phyloP scores from a whole-genome alignment of 192 early-diverging fungal genomes.

The Piromyces finnis region DNA sequence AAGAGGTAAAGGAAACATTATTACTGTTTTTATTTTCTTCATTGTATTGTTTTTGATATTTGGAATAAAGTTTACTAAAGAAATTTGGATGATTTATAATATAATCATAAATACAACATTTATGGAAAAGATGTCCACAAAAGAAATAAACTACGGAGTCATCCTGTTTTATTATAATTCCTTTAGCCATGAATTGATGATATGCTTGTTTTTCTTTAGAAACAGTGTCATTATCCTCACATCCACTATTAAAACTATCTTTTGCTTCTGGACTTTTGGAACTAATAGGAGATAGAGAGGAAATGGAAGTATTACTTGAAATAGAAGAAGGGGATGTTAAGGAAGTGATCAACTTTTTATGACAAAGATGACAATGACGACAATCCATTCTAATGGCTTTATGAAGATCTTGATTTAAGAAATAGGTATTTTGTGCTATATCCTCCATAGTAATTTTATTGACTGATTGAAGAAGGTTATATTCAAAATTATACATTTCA shows the following conservation, averaged over 20 bases:
- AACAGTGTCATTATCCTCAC: background rate
- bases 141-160: background rate
- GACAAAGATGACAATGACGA: background rate
- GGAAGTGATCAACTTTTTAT: background rate
- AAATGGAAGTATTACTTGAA: no score
- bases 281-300: no score
- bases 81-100: background rate
- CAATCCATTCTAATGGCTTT: background rate
- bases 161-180: background rate
- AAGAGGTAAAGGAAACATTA: no score
- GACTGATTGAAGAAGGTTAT: background rate
- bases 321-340: background rate
- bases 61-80: background rate
- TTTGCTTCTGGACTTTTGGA: no score
- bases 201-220: background rate
- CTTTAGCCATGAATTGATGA: background rate
- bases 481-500: background rate
- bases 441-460: background rate
- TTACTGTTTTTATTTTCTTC: no score
- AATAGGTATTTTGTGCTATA: background rate
- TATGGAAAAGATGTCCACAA: background rate
- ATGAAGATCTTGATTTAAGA: background rate
- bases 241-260: no score
- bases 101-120: background rate
- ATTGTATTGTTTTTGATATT: no score